These are phyloP conservation scores for Nothophoma quercina DNA, from an alignment of 2,329 filamentous ascomycete species.

Conservation along the genomic window DNA sequence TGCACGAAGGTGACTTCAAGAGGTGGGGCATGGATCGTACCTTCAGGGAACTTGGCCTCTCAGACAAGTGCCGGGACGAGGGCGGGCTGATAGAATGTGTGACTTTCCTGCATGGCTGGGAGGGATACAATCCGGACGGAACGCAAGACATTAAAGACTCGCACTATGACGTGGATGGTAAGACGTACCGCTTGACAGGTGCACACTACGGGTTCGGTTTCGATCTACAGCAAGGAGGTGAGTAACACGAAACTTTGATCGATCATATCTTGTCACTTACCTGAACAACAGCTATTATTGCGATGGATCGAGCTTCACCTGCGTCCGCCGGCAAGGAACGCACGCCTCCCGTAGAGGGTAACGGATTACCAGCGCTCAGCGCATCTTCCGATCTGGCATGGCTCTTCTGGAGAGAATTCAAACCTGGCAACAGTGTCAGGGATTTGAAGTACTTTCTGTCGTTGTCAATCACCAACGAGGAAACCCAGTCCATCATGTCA, in stretches of 20 bases:
- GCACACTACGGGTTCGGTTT: conserved; percentile 6
- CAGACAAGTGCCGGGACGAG: neutral
- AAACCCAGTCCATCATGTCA: conserved; percentile 1
- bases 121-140: neutral
- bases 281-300: neutral
- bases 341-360: neutral
- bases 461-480: conserved; percentile 5
- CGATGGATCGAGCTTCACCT: conserved; percentile 7
- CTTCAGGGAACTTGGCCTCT: neutral
- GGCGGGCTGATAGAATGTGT: conserved; percentile 3
- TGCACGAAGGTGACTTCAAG: neutral
- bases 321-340: neutral
- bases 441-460: conserved; percentile 6
- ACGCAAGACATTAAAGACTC: neutral
- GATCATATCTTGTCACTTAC: neutral
- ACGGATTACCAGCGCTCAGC: conserved; percentile 1
- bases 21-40: conserved; percentile 1
- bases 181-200: neutral
- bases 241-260: neutral
- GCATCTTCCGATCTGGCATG: conserved; percentile 11
- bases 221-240: neutral
- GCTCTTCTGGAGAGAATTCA: conserved; percentile 1
- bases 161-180: neutral
- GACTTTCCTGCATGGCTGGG: neutral
- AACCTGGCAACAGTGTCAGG: neutral